Evolutionary conservation across 73 alveolate species (phyloP), one percentile per base, ranked within the genome.

Genomic region (Uronychia binucleata): DNA sequence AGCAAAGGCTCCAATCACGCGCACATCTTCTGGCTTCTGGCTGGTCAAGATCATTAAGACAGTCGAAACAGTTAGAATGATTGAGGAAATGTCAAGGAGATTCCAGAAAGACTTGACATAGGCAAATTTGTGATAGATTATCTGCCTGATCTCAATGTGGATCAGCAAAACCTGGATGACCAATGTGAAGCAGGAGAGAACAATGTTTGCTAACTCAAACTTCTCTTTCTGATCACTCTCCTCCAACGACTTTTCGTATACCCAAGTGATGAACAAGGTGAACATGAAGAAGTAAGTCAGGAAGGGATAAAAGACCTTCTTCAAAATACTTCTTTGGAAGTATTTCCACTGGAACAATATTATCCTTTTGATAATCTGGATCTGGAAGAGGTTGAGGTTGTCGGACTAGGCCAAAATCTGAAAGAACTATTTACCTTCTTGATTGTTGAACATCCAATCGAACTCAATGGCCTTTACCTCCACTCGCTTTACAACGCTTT

Each of bases 41-140:
- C 28, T 35, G 30, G 30, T 1, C 26, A 67, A 75, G 31, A 34
- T 33, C 79, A 67, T 0, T 31, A 75, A 28, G 1, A 83, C 76
- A 5, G 29, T 26, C n/a, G 83, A 30, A 25, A 35, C 1, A 13
- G 31, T 74, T 59, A 83, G 0, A 1, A 33, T 13, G 58, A 34
- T 26, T 11, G 83, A 31, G 27, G 58, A 26, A 28, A 83, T 13
- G 32, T 83, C 90, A 28, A 75, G 34, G 33, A 83, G 19, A 67
- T 83, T 83, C 90, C 90, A 83, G 58, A 83, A 83, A 1, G 84
- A 74, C 58, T 28, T n/a, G 32, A 83, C 14, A 46, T 83, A 83
- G 32, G 32, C 84, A 1, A 60, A 28, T 81, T 60, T 29, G 46
- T 81, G 88, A 33, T 34, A 59, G 0, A 59, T 28, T 30, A 81